Percentiles rank a stretch among this genome's conserved stretches.
Evolutionary conservation across 164 flowering plant genomes (phyloP).

Genomic region (Houttuynia cordata): DNA sequence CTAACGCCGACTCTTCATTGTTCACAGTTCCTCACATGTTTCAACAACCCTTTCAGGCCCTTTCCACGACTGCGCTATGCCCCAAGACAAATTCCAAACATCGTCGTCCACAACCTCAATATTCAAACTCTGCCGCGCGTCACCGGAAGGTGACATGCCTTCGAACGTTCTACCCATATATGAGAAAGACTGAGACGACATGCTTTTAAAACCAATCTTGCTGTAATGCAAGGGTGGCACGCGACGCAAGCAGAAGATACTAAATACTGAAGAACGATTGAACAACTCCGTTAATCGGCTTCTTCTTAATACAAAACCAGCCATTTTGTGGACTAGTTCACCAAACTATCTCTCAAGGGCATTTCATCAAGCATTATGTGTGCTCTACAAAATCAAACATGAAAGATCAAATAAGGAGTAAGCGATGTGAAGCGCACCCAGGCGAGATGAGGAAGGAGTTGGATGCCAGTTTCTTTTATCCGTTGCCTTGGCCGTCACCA

Average conservation of each 20-base stretch:
- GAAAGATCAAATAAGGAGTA: too few relatives aligned
- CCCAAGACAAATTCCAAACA: slow-evolving; percentile 56
- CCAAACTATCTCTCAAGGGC: neutral
- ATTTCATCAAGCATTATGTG: neutral
- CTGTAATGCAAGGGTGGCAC: neutral
- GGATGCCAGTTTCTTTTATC: too few relatives aligned
- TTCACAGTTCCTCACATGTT: slow-evolving; percentile 8
- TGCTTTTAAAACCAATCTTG: neutral
- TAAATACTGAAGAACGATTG: neutral
- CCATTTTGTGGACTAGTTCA: neutral
- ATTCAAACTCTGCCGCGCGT: slow-evolving; percentile 16
- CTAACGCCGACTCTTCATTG: slow-evolving; percentile 1
- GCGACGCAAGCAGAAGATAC: neutral
- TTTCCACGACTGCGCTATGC: slow-evolving; percentile 43
- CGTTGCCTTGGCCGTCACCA: too few relatives aligned
- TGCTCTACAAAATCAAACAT: neutral
- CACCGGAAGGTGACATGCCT: slow-evolving; percentile 18
- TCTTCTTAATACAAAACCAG: neutral
- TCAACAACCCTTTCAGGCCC: slow-evolving; percentile 5
- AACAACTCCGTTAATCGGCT: neutral
- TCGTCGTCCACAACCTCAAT: slow-evolving; percentile 61
- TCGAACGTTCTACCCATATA: slow-evolving; percentile 13
- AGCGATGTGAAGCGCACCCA: too few relatives aligned
- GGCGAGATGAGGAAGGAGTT: too few relatives aligned
- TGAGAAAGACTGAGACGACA: neutral